Evolutionary conservation across 1,284 basidiomycete genomes (phyloP).

Genomic region (Heterobasidion occidentale): DNA sequence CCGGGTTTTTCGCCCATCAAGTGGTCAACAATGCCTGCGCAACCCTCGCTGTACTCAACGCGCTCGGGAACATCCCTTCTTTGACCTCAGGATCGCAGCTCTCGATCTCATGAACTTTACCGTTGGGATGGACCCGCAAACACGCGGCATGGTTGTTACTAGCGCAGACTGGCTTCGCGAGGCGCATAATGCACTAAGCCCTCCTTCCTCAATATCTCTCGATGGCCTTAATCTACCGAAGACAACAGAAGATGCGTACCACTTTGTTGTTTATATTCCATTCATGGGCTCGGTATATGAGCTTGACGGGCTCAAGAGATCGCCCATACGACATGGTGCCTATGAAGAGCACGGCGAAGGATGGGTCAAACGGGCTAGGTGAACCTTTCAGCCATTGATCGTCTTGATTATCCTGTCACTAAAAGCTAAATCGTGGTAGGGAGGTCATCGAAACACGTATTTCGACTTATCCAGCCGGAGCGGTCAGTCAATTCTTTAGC

Average conservation of each 20-base stretch:
- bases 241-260: conserved; percentile 83
- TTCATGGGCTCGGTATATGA: conserved; percentile 80
- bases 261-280: conserved; percentile 89
- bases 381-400: conserved; percentile 9
- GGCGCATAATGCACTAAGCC: conserved; percentile 86
- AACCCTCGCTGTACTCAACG: conserved; percentile 88
- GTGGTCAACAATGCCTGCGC: conserved; percentile 94
- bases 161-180: conserved; percentile 81
- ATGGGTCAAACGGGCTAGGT: conserved; percentile 79
- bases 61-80: conserved; percentile 80
- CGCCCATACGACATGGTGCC: conserved; percentile 74
- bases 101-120: conserved; percentile 72
- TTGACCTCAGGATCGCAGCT: conserved; percentile 64
- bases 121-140: conserved; percentile 78
- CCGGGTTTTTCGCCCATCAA: conserved; percentile 88
- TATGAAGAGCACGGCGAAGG: conserved; percentile 62
- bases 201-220: conserved; percentile 75
- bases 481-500: conserved; percentile 43
- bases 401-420: conserved; percentile 4
- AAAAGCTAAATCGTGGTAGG: conserved; percentile 26
- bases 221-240: conserved; percentile 69
- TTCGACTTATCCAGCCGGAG: conserved; percentile 76
- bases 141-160: conserved; percentile 77
- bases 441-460: conserved; percentile 83
- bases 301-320: conserved; percentile 78